Conservation (phyloP, 306 rosid species). For the Gynostemma pentaphyllum region DNA sequence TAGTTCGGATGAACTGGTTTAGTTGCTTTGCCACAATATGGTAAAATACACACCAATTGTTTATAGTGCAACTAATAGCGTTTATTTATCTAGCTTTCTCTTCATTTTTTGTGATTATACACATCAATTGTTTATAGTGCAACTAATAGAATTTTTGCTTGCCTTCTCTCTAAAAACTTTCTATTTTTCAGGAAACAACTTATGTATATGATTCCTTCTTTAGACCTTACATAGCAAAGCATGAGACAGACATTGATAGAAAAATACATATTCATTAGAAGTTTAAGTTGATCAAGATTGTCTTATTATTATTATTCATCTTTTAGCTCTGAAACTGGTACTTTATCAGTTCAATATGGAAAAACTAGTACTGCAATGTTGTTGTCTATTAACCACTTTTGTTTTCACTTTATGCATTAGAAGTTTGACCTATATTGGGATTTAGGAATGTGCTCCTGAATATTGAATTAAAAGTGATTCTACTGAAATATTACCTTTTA, state of each 20-base stretch:
- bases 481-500: neutral
- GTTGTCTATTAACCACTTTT: neutral
- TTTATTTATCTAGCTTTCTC: neutral
- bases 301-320: neutral
- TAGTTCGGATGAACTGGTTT: neutral
- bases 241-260: slow-evolving; percentile 79
- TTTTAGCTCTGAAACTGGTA: neutral
- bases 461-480: neutral
- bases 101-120: neutral
- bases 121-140: slow-evolving; percentile 37
- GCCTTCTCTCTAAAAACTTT: slow-evolving; percentile 1
- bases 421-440: neutral
- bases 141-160: slow-evolving; percentile 32
- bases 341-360: neutral
- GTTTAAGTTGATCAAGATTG: neutral
- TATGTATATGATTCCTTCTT: slow-evolving; percentile 90
- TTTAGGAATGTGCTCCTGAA: neutral
- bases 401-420: neutral
- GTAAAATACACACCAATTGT: neutral
- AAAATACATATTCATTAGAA: slow-evolving; percentile 67
- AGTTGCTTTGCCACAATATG: neutral
- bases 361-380: neutral
- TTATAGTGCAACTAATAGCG: neutral
- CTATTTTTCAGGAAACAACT: slow-evolving; percentile 58
- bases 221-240: slow-evolving; percentile 70